Evolutionary conservation across 768 basidiomycete genomes (phyloP).

Genomic region (Hericium rajendrae): DNA sequence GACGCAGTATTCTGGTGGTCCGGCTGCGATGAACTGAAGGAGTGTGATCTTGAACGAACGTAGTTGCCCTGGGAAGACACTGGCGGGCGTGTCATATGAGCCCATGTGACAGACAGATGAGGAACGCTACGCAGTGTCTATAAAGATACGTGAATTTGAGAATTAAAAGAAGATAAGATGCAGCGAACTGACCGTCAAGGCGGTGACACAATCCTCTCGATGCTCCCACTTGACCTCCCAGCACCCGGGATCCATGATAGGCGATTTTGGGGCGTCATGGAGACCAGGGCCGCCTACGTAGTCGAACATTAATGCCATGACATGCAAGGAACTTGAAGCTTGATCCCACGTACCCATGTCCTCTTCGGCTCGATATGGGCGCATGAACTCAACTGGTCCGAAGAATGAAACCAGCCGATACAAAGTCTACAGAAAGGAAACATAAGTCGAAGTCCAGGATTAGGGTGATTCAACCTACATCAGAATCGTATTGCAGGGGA

Average conservation of each 20-base stretch:
- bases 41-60: background rate
- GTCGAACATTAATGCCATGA: background rate
- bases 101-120: conserved; percentile 71
- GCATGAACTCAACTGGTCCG: background rate
- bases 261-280: conserved; percentile 46
- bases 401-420: background rate
- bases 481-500: conserved; percentile 50
- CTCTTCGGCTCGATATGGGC: background rate
- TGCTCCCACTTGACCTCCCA: conserved; percentile 79
- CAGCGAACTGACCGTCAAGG: conserved; percentile 47
- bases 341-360: too few relatives aligned
- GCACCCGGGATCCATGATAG: conserved; percentile 47
- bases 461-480: conserved; percentile 28
- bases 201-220: conserved; percentile 65
- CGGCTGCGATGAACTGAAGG: background rate
- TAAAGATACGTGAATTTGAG: background rate
- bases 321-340: too few relatives aligned
- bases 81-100: conserved; percentile 30
- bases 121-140: conserved; percentile 65
- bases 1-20: background rate
- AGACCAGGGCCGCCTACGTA: conserved; percentile 22
- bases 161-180: background rate
- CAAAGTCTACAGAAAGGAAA: background rate
- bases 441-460: background rate
- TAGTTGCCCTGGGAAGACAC: background rate